Evolutionary conservation across 805 yeast genomes (phyloP).

Genomic region (Nakazawaea peltata): DNA sequence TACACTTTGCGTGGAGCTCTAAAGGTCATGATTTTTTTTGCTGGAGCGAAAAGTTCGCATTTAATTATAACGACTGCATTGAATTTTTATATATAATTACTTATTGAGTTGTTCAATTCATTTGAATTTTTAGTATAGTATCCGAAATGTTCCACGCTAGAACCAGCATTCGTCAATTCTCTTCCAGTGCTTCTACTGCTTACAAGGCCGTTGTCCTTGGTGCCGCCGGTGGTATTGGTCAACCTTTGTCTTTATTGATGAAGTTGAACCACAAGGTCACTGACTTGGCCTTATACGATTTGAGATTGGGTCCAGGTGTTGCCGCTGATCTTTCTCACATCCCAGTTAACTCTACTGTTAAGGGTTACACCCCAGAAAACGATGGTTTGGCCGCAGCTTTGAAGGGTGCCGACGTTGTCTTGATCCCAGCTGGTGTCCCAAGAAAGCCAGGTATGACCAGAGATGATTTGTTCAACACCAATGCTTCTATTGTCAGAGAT

Average conservation of each 20-base stretch:
- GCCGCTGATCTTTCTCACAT: slow-evolving; percentile 94
- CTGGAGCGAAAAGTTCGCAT: too few relatives aligned
- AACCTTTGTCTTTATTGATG: slow-evolving; percentile 74
- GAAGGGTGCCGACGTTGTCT: slow-evolving; percentile 73
- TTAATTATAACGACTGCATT: too few relatives aligned
- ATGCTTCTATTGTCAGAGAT: slow-evolving; percentile 91
- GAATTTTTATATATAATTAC: too few relatives aligned
- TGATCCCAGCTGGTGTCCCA: slow-evolving; percentile 97
- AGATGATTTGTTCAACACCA: slow-evolving; percentile 93
- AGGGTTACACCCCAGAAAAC: slow-evolving; percentile 81
- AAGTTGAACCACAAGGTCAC: slow-evolving; percentile 87
- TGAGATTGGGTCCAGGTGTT: slow-evolving; percentile 92
- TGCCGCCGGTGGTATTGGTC: slow-evolving; percentile 95
- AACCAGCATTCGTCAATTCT: slow-evolving; percentile 60
- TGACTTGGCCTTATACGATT: slow-evolving; percentile 78
- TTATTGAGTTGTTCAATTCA: too few relatives aligned
- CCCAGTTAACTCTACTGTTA: slow-evolving; percentile 85
- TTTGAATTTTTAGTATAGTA: too few relatives aligned
- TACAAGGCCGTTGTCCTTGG: slow-evolving; percentile 78
- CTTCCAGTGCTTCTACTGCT: slow-evolving; percentile 56
- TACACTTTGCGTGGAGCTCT: too few relatives aligned
- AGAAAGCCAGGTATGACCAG: slow-evolving; percentile 99
- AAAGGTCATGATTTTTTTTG: too few relatives aligned
- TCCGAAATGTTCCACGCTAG: too few relatives aligned
- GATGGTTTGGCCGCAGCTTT: slow-evolving; percentile 66